phyloP scores from a whole-genome alignment of 2,329 filamentous ascomycete genomes.

The Paradendryphiella salina region DNA sequence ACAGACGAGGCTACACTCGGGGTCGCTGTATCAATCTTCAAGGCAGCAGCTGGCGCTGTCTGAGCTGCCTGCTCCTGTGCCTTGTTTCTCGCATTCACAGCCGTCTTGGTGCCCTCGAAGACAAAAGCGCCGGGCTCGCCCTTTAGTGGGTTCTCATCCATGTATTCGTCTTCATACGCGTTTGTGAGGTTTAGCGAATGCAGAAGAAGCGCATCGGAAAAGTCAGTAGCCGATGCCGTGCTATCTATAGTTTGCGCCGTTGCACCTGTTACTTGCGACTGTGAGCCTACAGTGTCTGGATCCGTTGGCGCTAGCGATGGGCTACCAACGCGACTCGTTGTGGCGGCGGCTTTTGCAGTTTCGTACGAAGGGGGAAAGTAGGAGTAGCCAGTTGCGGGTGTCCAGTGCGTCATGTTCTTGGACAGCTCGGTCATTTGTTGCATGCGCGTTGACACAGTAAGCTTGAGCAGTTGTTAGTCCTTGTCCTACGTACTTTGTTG shows the following conservation, averaged over 20 bases:
- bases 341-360: conserved; percentile 31
- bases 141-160: conserved; percentile 65
- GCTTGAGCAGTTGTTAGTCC: conserved; percentile 40
- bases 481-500: neutral
- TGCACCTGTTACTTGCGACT: conserved; percentile 25
- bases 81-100: conserved; percentile 48
- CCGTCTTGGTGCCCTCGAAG: conserved; percentile 53
- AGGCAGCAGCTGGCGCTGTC: conserved; percentile 15
- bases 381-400: conserved; percentile 62
- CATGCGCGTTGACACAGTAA: conserved; percentile 60
- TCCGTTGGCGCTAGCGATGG: conserved; percentile 31
- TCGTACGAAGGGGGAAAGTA: conserved; percentile 58
- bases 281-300: conserved; percentile 29
- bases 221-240: conserved; percentile 25
- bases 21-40: conserved; percentile 26
- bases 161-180: conserved; percentile 62
- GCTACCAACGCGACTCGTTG: conserved; percentile 40
- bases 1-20: conserved; percentile 34
- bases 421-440: conserved; percentile 59
- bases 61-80: conserved; percentile 39
- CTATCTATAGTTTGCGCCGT: conserved; percentile 16
- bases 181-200: conserved; percentile 57
- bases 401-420: conserved; percentile 59
- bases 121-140: conserved; percentile 67
- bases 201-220: conserved; percentile 43